phyloP scores from a whole-genome alignment of 2,329 filamentous ascomycete species.

The Pestalotiopsis sp. region DNA sequence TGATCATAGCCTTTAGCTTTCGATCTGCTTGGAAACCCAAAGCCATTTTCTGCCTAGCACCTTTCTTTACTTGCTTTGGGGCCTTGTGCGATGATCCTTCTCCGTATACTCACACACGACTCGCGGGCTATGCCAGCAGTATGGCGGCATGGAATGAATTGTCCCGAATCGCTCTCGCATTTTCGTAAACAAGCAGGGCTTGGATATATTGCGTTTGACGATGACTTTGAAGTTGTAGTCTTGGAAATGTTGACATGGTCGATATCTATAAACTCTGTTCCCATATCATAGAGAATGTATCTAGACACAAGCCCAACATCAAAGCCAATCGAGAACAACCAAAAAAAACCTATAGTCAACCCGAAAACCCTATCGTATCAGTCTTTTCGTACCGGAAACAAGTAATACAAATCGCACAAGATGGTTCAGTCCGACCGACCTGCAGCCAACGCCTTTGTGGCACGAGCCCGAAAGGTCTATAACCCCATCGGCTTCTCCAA shows the following conservation, averaged over 20 bases:
- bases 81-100: no score
- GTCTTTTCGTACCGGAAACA: not conserved
- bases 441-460: slow-evolving; percentile 36
- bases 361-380: not conserved
- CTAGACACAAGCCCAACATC: no score
- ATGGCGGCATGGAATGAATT: not conserved
- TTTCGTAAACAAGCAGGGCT: not conserved
- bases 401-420: not conserved
- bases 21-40: no score
- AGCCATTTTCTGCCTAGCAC: no score
- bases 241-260: no score
- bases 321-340: not conserved
- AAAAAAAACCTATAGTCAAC: not conserved
- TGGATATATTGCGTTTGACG: not conserved
- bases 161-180: not conserved
- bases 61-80: no score
- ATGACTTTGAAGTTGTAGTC: no score
- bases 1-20: no score
- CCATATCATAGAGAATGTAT: no score
- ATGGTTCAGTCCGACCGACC: slow-evolving; percentile 11
- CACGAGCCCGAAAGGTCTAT: slow-evolving; percentile 39
- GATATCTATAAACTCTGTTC: no score
- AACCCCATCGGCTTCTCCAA: slow-evolving; percentile 56
- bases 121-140: not conserved
- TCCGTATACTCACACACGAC: no score